These are phyloP conservation scores for Sisymbrium altissimum DNA, from an alignment of 345 rosid genomes.

Conservation along the genomic window DNA sequence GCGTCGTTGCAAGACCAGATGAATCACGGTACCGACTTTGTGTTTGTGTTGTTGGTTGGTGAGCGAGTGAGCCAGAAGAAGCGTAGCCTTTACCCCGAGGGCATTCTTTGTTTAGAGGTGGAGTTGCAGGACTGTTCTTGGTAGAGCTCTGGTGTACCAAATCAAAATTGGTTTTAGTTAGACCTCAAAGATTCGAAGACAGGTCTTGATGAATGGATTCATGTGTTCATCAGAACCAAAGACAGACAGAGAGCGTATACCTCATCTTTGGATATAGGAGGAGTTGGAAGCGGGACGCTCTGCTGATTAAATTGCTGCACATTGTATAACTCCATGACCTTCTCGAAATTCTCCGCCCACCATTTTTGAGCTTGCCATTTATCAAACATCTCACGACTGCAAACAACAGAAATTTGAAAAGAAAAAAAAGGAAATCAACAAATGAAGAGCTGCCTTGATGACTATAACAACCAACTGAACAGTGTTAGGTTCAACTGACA, in stretches of 20 bases:
- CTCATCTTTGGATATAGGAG: constrained; percentile 74
- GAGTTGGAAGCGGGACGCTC: constrained; percentile 65
- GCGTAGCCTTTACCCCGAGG: constrained; percentile 56
- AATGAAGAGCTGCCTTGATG: not conserved
- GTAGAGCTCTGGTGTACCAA: constrained; percentile 47
- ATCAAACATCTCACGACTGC: constrained; percentile 91
- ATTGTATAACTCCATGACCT: constrained; percentile 91
- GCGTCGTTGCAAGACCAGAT: constrained; percentile 60
- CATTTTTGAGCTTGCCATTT: constrained; percentile 98
- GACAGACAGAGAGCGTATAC: constrained; percentile 28
- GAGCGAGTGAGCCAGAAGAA: constrained; percentile 65
- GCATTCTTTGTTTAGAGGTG: constrained; percentile 71
- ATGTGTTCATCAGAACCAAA: not conserved
- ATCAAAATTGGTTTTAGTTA: not conserved
- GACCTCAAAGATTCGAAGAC: not conserved
- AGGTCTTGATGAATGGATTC: not conserved
- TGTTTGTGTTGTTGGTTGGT: constrained; percentile 36
- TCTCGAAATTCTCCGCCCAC: constrained; percentile 94
- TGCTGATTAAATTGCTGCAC: constrained; percentile 73
- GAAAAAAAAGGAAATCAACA: not conserved
- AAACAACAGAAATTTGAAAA: constrained; percentile 14
- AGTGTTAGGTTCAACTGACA: not conserved
- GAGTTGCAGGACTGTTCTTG: constrained; percentile 70
- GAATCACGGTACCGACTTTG: constrained; percentile 45
- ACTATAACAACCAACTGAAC: not conserved